phyloP scores from a whole-genome alignment of 768 basidiomycete species.

The Pleurotus djamor region DNA sequence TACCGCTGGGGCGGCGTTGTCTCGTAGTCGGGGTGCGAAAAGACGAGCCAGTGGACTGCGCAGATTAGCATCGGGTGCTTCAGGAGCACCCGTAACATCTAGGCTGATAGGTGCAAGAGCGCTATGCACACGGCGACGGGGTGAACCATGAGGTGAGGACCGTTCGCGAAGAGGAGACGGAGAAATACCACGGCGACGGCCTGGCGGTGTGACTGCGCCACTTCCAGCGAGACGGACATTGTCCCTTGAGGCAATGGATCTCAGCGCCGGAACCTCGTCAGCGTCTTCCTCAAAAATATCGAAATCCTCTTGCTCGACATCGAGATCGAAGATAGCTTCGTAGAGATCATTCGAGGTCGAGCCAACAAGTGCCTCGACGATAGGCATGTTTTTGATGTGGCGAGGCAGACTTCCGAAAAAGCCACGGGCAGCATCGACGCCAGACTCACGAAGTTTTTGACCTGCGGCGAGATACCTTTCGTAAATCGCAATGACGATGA shows the following conservation, averaged over 20 bases:
- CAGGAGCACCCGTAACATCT: conserved; percentile 14
- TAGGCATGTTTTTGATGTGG: conserved; percentile 68
- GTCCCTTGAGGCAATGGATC: conserved; percentile 37
- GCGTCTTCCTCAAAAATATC: conserved; percentile 51
- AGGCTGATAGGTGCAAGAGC: conserved; percentile 14
- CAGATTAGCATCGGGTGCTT: conserved; percentile 17
- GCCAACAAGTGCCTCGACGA: conserved; percentile 77
- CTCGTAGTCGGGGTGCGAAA: conserved; percentile 29
- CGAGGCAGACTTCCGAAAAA: conserved; percentile 68
- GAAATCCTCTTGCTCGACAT: conserved; percentile 37
- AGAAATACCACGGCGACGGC: conserved; percentile 19
- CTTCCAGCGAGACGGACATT: conserved; percentile 19
- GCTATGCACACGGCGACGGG: conserved; percentile 15
- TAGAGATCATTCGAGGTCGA: conserved; percentile 64
- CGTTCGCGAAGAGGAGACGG: conserved; percentile 13
- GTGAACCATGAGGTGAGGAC: conserved; percentile 13
- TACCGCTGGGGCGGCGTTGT: conserved; percentile 17
- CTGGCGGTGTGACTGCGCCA: conserved; percentile 19
- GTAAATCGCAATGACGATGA: conserved; percentile 74
- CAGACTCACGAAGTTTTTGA: conserved; percentile 45
- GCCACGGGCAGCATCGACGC: conserved; percentile 49
- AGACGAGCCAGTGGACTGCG: conserved; percentile 50
- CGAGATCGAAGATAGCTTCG: conserved; percentile 79
- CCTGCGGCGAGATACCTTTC: conserved; percentile 68
- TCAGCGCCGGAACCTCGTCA: conserved; percentile 31